Percentiles rank a stretch among this genome's conserved stretches.
Conservation (phyloP, 352 stramenopile genomes). For the Plasmopara muralis region DNA sequence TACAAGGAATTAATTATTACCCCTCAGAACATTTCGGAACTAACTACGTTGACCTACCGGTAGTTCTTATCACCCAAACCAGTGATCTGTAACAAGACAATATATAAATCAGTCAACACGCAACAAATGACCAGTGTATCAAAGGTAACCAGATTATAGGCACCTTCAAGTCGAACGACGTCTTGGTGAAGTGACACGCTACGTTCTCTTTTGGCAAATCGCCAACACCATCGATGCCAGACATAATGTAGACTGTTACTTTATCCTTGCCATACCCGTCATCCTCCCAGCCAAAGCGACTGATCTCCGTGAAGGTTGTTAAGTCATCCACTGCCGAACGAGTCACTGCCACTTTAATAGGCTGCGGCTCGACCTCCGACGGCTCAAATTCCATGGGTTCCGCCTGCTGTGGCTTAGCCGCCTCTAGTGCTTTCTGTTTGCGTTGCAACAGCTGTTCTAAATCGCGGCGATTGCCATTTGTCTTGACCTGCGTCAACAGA, state of each 20-base stretch:
- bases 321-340: conserved; percentile 26
- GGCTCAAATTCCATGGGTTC: conserved; percentile 7
- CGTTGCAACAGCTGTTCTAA: conserved; percentile 45
- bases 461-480: conserved; percentile 52
- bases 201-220: conserved; percentile 65
- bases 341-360: conserved; percentile 11
- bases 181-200: conserved; percentile 71
- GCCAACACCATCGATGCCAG: conserved; percentile 71
- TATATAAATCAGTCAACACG: no score
- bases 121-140: neutral
- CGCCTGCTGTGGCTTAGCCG: conserved; percentile 15
- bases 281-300: conserved; percentile 82
- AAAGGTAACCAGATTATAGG: neutral
- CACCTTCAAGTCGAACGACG: conserved; percentile 80
- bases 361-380: conserved; percentile 18
- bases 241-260: conserved; percentile 78
- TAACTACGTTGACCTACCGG: conserved; percentile 10
- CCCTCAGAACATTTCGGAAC: no score
- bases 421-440: conserved; percentile 52
- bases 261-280: conserved; percentile 85
- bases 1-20: conserved; percentile 6
- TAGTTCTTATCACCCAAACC: conserved; percentile 71
- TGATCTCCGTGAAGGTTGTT: conserved; percentile 77
- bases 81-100: conserved; percentile 33
- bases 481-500: conserved; percentile 19